Conservation (phyloP, 2,329 filamentous ascomycete genomes). For the Colletotrichum caudatum region DNA sequence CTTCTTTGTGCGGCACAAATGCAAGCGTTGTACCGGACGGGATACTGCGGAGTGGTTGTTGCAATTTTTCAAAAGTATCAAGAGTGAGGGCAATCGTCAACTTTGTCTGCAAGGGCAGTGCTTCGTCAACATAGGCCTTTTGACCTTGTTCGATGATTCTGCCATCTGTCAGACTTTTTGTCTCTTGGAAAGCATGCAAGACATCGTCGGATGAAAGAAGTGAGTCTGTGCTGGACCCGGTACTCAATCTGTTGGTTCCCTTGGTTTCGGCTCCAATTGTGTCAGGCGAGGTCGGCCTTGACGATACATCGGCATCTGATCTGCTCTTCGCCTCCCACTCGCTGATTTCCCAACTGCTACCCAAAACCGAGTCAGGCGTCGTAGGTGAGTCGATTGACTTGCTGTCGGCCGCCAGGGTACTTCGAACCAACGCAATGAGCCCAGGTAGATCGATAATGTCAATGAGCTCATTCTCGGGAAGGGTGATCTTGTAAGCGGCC, state of each 20-base stretch:
- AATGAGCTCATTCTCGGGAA: neutral
- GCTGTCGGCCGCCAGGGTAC: neutral
- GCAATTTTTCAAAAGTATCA: neutral
- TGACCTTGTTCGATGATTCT: conserved; percentile 2
- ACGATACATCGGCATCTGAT: neutral
- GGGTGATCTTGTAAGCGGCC: neutral
- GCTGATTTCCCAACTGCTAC: neutral
- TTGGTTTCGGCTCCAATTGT: neutral
- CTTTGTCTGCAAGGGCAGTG: neutral
- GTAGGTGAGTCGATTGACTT: neutral
- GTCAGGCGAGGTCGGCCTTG: neutral
- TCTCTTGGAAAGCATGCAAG: neutral
- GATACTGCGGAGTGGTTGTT: neutral
- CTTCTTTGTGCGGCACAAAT: neutral
- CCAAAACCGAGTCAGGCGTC: neutral
- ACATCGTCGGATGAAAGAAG: neutral
- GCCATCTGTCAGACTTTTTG: neutral
- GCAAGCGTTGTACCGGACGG: neutral
- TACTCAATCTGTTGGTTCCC: too few species aligned
- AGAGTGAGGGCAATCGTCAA: neutral
- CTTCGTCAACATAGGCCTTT: neutral
- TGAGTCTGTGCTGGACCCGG: neutral
- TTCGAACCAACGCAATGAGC: neutral
- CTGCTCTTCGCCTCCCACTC: neutral
- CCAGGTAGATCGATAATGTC: neutral